Evolutionary conservation across 2,329 filamentous ascomycete species (phyloP).

Genomic region (Calonectria pteridis): DNA sequence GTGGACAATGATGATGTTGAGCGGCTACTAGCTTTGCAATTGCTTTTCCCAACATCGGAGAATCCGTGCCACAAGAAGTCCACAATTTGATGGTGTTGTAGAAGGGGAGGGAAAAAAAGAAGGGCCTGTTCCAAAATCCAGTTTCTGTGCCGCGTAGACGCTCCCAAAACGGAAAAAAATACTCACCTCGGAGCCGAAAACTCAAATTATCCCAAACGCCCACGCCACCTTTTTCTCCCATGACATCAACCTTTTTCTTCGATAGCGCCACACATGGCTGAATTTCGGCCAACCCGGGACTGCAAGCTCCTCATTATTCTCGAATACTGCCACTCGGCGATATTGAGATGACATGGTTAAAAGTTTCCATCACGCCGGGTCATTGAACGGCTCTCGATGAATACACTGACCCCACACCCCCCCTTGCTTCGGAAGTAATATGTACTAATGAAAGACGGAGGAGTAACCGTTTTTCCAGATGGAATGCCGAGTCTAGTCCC

Average conservation of each 20-base stretch:
- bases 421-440: background rate
- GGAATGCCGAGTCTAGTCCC: too few relatives aligned
- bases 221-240: background rate
- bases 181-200: constrained; percentile 1
- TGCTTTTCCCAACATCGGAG: background rate
- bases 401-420: background rate
- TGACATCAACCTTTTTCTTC: background rate
- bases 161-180: constrained; percentile 5
- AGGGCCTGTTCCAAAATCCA: background rate
- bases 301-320: background rate
- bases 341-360: background rate
- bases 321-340: background rate
- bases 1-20: background rate
- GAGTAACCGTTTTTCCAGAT: background rate
- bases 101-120: background rate
- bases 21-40: background rate
- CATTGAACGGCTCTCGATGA: background rate
- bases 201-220: background rate
- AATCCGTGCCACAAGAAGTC: background rate
- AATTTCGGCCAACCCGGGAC: background rate
- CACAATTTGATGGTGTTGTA: background rate
- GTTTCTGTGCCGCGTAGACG: background rate
- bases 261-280: background rate
- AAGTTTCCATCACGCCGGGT: background rate
- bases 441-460: background rate